Conservation (phyloP, 352 stramenopile species). For the Phytophthora aleatoria region DNA sequence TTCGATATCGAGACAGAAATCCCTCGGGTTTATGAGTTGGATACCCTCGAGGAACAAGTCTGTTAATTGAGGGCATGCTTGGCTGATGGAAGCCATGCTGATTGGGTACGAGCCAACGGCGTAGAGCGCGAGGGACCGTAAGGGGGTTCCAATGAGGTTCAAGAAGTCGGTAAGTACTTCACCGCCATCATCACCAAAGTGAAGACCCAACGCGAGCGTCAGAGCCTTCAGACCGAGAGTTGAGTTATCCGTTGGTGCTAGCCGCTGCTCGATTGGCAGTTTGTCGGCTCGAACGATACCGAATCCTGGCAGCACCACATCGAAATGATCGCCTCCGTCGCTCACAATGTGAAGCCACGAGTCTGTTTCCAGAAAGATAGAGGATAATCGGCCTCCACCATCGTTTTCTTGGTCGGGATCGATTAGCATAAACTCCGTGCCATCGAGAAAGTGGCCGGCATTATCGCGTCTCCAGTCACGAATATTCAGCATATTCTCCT, state of each 20-base stretch:
- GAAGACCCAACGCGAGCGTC: constrained; percentile 22
- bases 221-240: constrained; percentile 16
- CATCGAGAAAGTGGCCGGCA: constrained; percentile 18
- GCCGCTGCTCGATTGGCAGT: constrained; percentile 7
- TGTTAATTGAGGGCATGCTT: constrained; percentile 28
- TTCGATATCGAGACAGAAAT: constrained; percentile 12
- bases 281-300: constrained; percentile 18
- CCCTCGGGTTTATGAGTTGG: constrained; percentile 19
- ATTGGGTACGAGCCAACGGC: constrained; percentile 13
- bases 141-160: constrained; percentile 17
- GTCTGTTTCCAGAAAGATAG: constrained; percentile 16
- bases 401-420: constrained; percentile 1
- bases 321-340: constrained; percentile 16
- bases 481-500: constrained; percentile 8
- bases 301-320: constrained; percentile 40
- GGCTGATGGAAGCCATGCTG: constrained; percentile 20
- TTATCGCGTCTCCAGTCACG: constrained; percentile 8
- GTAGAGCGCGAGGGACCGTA: constrained; percentile 29
- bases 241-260: not conserved
- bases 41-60: constrained; percentile 36
- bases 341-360: constrained; percentile 30
- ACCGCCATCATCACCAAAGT: constrained; percentile 18
- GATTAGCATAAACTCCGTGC: constrained; percentile 14
- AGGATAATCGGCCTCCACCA: not conserved
- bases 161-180: constrained; percentile 26